A percentile compares a stretch with the other conserved stretches of the same genome.
phyloP scores from a whole-genome alignment of 768 basidiomycete genomes.

The Russula foetens region DNA sequence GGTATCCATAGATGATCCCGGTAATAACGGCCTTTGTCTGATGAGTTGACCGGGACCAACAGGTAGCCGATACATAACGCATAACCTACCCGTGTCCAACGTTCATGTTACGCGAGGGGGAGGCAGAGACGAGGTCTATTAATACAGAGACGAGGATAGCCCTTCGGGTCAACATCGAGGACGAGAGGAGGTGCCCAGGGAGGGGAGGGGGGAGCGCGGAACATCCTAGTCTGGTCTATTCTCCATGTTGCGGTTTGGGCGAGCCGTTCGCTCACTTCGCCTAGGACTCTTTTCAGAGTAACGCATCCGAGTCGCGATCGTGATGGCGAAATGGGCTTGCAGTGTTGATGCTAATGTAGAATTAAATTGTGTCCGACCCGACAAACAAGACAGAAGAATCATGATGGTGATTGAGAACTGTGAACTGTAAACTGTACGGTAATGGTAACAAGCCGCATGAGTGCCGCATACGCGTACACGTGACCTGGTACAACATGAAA shows the following conservation, averaged over 20 bases:
- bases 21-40: not conserved
- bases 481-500: no score
- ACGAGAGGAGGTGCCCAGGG: not conserved
- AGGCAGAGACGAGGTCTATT: not conserved
- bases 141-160: conserved; percentile 49
- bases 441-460: no score
- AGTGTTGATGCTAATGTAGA: not conserved
- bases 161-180: conserved; percentile 12
- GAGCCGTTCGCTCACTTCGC: not conserved
- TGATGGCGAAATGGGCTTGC: not conserved
- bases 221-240: not conserved
- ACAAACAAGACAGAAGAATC: not conserved
- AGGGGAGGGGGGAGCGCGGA: no score
- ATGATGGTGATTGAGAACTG: no score
- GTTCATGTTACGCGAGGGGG: not conserved
- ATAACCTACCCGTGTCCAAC: not conserved
- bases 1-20: not conserved
- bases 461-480: no score
- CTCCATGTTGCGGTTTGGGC: not conserved
- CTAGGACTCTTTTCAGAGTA: not conserved
- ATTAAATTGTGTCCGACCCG: not conserved
- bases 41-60: not conserved
- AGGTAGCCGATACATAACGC: not conserved
- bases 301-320: not conserved
- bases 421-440: no score